These are phyloP conservation scores for Phytophthora boehmeriae DNA, from an alignment of 352 stramenopile genomes.

Conservation along the genomic window DNA sequence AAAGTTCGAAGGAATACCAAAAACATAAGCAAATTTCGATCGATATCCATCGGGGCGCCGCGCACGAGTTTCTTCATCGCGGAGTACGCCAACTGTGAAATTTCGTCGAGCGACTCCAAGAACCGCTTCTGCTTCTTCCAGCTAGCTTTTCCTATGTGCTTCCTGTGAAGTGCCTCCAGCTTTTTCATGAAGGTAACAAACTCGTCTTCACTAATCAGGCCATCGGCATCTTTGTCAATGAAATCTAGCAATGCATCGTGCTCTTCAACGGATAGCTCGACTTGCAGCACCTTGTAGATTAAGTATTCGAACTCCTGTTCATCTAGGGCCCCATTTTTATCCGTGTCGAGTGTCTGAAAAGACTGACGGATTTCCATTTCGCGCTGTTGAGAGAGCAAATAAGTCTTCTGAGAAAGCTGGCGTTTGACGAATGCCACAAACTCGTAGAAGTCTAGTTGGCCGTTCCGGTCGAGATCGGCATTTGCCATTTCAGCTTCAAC, in stretches of 20 bases:
- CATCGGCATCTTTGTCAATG: conserved; percentile 65
- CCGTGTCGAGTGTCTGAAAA: conserved; percentile 69
- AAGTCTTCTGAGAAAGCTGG: conserved; percentile 62
- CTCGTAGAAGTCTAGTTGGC: conserved; percentile 75
- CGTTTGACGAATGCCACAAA: conserved; percentile 75
- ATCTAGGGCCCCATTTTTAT: conserved; percentile 72
- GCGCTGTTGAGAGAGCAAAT: conserved; percentile 55
- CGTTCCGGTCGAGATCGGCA: conserved; percentile 70
- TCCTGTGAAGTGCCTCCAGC: conserved; percentile 58
- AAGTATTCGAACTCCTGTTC: conserved; percentile 81
- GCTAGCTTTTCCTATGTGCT: conserved; percentile 32
- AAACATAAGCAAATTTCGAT: conserved; percentile 76
- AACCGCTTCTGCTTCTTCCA: conserved; percentile 42
- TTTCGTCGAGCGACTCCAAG: conserved; percentile 44
- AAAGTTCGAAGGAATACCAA: conserved; percentile 83
- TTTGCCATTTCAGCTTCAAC: conserved; percentile 61
- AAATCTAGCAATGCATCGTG: conserved; percentile 75
- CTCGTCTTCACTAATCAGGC: conserved; percentile 67
- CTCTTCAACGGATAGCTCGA: conserved; percentile 77
- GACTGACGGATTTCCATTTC: conserved; percentile 81
- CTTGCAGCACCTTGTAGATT: conserved; percentile 74
- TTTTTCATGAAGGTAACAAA: conserved; percentile 81
- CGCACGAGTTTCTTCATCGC: conserved; percentile 83
- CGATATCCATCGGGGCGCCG: conserved; percentile 66
- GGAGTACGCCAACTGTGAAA: conserved; percentile 56